These are phyloP conservation scores for Populus hybrid DNA, from an alignment of 441 rosid genomes.

Conservation along the genomic window DNA sequence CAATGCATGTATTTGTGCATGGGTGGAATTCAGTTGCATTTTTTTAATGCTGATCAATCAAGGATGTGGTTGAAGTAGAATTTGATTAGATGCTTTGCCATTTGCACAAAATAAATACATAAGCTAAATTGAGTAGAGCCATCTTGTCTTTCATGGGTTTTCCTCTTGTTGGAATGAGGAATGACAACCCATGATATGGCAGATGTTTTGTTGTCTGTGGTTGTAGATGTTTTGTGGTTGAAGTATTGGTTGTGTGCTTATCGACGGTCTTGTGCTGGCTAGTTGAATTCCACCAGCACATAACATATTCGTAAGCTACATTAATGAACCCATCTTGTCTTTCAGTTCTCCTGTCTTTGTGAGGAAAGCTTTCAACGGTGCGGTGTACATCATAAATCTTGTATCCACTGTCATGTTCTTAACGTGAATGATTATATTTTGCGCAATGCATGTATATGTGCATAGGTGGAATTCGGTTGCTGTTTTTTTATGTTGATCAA, in stretches of 20 bases:
- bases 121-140: conserved; percentile 21
- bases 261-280: conserved; percentile 41
- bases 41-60: no score
- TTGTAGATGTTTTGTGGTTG: background rate
- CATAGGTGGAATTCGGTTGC: no score
- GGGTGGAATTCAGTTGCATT: no score
- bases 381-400: conserved; percentile 8
- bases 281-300: conserved; percentile 27
- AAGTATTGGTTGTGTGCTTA: conserved; percentile 24
- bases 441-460: no score
- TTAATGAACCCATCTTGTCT: background rate
- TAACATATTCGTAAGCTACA: conserved; percentile 51
- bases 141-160: conserved; percentile 10
- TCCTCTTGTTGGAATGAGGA: background rate
- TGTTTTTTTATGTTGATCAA: no score
- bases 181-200: no score
- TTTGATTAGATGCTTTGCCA: conserved; percentile 11
- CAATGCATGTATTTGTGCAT: no score
- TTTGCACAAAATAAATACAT: conserved; percentile 27
- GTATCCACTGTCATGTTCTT: no score
- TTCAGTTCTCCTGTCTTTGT: conserved; percentile 11
- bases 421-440: no score
- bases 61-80: no score
- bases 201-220: background rate
- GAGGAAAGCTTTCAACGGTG: conserved; percentile 18